Evolutionary conservation across 208 protist species (phyloP).

Genomic region (Trypanosoma platydactyli): DNA sequence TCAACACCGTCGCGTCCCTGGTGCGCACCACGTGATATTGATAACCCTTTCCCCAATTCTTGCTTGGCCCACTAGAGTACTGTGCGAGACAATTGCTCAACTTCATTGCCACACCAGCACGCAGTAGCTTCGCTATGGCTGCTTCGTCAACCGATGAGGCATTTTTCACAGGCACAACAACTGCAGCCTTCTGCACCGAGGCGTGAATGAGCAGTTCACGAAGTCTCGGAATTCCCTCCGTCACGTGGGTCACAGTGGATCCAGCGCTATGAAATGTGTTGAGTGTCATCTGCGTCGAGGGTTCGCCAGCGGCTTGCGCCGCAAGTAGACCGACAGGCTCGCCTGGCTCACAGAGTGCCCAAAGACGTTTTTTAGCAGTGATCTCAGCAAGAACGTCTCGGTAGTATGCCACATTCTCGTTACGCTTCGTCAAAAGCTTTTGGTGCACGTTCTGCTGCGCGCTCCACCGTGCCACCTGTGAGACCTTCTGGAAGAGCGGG

Average conservation of each 20-base stretch:
- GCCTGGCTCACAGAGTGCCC: conserved; percentile 89
- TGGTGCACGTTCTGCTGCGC: conserved; percentile 39
- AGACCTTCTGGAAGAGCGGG: conserved; percentile 71
- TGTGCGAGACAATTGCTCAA: conserved; percentile 73
- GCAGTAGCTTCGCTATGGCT: conserved; percentile 55
- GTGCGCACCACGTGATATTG: conserved; percentile 66
- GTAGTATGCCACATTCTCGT: conserved; percentile 64
- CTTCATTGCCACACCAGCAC: conserved; percentile 52
- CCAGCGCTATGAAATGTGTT: conserved; percentile 99
- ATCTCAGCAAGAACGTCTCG: conserved; percentile 56
- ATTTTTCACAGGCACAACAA: conserved; percentile 85
- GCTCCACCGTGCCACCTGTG: conserved; percentile 77
- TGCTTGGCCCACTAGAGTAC: neutral
- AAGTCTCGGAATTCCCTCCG: conserved; percentile 99
- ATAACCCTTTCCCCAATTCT: conserved; percentile 34
- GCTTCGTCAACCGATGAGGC: conserved; percentile 58
- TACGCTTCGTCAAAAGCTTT: conserved; percentile 65
- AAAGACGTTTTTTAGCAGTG: conserved; percentile 50
- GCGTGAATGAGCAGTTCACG: conserved; percentile 99
- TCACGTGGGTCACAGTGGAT: conserved; percentile 98
- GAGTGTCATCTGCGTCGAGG: conserved; percentile 99
- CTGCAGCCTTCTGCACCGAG: conserved; percentile 80
- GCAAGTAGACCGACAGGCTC: conserved; percentile 97
- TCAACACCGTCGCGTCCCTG: conserved; percentile 44
- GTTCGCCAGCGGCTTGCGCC: conserved; percentile 98